Evolutionary conservation across 1,284 basidiomycete genomes (phyloP), one percentile per base, ranked within the genome.

Genomic region (Sutorius eximius): DNA sequence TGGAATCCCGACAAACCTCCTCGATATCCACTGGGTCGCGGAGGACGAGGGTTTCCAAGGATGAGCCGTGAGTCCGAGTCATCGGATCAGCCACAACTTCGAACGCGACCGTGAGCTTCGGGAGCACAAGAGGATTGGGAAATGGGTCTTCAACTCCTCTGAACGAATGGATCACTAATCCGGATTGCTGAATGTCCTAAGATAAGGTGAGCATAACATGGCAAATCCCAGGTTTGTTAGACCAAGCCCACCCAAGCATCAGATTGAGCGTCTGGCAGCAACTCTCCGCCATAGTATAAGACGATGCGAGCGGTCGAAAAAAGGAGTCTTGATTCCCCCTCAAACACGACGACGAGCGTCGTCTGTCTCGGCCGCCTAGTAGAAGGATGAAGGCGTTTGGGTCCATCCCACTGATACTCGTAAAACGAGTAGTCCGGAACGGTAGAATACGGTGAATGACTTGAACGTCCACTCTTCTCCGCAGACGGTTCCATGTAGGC

Each of bases 321-420:
- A 34, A 64, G 52, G 45, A 49, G 59, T 13, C 59, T 62, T 9
- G 61, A 64, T 45, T 49, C 46, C 27, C 61, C 53, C 27, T 68
- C 15, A 5, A 24, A 24, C 22, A 24, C 22, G 5, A 24, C 22
- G 22, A 24, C 22, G 22, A 24, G 22, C 22, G 63, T 62, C 15
- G 65, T 66, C 49, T 62, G 55, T 27, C 66, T 59, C n/a, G 64
- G 64, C 27, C 66, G 61, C 61, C 56, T 64, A n/a, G 62, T 59
- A 12, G 65, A 64, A 45, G 64, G 38, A n/a, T 62, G 59, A 15
- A 36, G 16, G 12, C 64, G 61, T 34, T 51, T 66, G 3, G 65
- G 65, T 24, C 64, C 65, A 13, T 68, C 64, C 65, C 61, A 65
- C 37, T 68, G 52, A 34, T 61, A 56, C 20, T 68, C 65, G 3